These are phyloP conservation scores for Globisporangium lucens DNA, from an alignment of 352 stramenopile species.

Conservation along the genomic window DNA sequence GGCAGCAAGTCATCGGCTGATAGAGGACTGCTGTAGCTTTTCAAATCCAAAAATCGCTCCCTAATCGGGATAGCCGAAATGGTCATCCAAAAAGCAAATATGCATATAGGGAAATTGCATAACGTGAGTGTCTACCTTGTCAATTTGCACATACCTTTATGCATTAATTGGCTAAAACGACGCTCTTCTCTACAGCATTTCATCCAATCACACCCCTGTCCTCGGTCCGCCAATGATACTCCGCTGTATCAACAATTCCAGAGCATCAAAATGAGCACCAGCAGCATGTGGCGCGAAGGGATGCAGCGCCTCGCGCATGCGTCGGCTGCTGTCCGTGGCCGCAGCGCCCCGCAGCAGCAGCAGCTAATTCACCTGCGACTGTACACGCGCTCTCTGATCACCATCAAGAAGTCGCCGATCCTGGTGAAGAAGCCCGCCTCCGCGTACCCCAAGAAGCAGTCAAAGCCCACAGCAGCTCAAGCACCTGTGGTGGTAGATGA, in stretches of 20 bases:
- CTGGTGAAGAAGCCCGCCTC: conserved; percentile 9
- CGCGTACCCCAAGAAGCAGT: conserved; percentile 13
- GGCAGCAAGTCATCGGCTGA: too few species aligned
- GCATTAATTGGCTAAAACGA: neutral
- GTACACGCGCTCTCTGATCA: conserved; percentile 18
- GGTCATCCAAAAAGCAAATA: too few species aligned
- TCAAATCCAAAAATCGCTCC: too few species aligned
- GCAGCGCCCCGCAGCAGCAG: neutral
- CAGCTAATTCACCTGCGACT: neutral
- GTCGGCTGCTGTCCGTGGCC: neutral
- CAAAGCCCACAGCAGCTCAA: conserved; percentile 4
- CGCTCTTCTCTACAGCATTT: neutral
- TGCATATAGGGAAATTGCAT: too few species aligned
- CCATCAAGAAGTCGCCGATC: conserved; percentile 30
- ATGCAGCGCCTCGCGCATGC: conserved; percentile 4
- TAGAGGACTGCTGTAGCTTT: too few species aligned
- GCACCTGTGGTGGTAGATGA: neutral
- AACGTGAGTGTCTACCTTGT: too few species aligned
- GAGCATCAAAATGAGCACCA: neutral
- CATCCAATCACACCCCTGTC: neutral
- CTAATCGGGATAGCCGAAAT: too few species aligned
- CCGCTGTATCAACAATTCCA: neutral
- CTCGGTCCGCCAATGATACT: neutral
- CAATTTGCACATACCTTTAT: too few species aligned
- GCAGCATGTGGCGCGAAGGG: conserved; percentile 4